phyloP scores from a whole-genome alignment of 768 basidiomycete species.

The Russula lepida region DNA sequence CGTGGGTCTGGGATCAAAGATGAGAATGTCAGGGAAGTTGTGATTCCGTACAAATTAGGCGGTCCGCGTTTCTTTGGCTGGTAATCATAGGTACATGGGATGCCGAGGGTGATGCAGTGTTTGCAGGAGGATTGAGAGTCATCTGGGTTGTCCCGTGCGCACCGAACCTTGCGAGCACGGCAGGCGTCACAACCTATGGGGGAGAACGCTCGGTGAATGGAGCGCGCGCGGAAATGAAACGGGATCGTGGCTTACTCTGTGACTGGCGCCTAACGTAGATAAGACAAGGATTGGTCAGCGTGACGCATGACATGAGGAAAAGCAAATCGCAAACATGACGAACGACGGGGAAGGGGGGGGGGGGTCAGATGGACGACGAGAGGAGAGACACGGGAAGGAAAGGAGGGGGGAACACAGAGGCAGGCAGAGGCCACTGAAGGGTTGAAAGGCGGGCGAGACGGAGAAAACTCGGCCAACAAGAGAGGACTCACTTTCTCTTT shows the following conservation, averaged over 20 bases:
- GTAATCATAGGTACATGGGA: conserved; percentile 86
- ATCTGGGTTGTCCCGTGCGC: conserved; percentile 70
- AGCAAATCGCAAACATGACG: conserved; percentile 34
- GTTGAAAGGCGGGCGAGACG: conserved; percentile 39
- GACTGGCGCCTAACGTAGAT: conserved; percentile 62
- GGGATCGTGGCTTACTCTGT: conserved; percentile 50
- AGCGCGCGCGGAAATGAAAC: conserved; percentile 21
- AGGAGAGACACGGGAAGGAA: background rate
- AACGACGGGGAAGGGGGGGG: conserved; percentile 12
- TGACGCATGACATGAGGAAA: conserved; percentile 23
- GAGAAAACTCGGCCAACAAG: conserved; percentile 48
- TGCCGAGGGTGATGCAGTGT: conserved; percentile 74
- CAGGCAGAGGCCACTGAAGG: conserved; percentile 26
- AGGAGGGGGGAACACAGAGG: conserved; percentile 16
- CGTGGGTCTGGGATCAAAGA: background rate
- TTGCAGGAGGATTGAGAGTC: conserved; percentile 77
- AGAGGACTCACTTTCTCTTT: conserved; percentile 66
- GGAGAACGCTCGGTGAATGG: conserved; percentile 19
- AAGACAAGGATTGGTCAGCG: conserved; percentile 30
- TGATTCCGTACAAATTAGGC: conserved; percentile 68
- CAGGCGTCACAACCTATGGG: conserved; percentile 75
- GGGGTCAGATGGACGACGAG: background rate
- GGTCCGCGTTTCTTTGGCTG: conserved; percentile 92
- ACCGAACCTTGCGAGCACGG: conserved; percentile 79
- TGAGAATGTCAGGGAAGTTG: background rate